Conservation (phyloP, 1,284 basidiomycete genomes). For the Quambalaria eucalypti region DNA sequence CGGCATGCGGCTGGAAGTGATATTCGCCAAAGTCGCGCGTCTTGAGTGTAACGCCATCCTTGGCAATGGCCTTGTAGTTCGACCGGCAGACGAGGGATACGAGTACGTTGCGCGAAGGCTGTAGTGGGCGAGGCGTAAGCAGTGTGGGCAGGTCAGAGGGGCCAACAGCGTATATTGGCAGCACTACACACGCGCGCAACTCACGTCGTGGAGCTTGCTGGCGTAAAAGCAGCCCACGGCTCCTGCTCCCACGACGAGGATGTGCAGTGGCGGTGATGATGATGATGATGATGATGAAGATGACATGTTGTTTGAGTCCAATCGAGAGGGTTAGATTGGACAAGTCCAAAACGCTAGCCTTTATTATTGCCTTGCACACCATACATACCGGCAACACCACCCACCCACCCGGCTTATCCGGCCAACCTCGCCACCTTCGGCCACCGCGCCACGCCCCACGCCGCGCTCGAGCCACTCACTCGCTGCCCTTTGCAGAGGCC, state of each 20-base stretch:
- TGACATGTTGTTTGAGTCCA: no score
- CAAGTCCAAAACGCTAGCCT: no score
- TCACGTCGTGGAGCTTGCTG: constrained; percentile 22
- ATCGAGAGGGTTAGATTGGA: no score
- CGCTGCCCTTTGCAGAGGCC: no score
- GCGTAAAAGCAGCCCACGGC: constrained; percentile 51
- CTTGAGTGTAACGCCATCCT: constrained; percentile 43
- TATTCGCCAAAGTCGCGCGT: constrained; percentile 49
- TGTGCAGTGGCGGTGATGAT: constrained; percentile 11
- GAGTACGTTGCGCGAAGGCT: constrained; percentile 14
- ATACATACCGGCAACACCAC: no score
- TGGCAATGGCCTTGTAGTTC: constrained; percentile 48
- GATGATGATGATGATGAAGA: no score
- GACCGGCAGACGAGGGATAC: constrained; percentile 51
- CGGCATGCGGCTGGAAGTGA: constrained; percentile 45
- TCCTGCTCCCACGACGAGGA: constrained; percentile 49
- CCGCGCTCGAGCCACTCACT: no score
- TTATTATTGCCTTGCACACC: no score
- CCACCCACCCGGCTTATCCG: no score
- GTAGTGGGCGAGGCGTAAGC: not conserved
- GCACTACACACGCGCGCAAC: not conserved
- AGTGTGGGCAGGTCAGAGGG: not conserved
- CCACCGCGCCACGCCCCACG: no score
- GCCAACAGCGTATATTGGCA: not conserved
- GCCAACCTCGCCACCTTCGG: no score